Conservation (phyloP, 2,329 filamentous ascomycete genomes). For the Ceratocystis cubensis region DNA sequence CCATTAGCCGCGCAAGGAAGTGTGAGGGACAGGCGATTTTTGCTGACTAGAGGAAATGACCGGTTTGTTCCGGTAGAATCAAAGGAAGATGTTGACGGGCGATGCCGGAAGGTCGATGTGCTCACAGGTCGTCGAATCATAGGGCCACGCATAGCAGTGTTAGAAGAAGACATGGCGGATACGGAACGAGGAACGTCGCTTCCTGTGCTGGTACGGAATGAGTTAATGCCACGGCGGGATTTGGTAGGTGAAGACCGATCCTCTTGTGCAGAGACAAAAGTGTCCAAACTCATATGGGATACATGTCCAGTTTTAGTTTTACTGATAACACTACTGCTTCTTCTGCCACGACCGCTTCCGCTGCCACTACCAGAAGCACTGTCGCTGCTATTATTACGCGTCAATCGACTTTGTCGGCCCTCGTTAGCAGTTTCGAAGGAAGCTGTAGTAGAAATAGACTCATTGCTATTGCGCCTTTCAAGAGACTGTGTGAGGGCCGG, state of each 20-base stretch:
- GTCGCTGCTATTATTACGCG: constrained; percentile 23
- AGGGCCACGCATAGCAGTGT: constrained; percentile 14
- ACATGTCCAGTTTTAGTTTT: not conserved
- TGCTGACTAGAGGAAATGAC: constrained; percentile 47
- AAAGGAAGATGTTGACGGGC: constrained; percentile 45
- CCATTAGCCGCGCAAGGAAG: constrained; percentile 3
- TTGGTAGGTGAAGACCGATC: constrained; percentile 21
- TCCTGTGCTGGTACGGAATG: constrained; percentile 12
- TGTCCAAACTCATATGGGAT: constrained; percentile 25
- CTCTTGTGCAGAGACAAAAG: constrained; percentile 22
- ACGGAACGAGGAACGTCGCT: constrained; percentile 17
- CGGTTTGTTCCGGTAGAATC: constrained; percentile 47
- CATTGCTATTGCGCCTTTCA: constrained; percentile 35
- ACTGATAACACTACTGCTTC: not conserved
- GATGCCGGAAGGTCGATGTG: constrained; percentile 32
- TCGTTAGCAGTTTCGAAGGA: constrained; percentile 47
- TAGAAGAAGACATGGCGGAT: constrained; percentile 18
- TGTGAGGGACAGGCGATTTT: constrained; percentile 31
- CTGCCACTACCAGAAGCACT: constrained; percentile 2
- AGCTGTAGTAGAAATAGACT: constrained; percentile 40
- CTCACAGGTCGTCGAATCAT: constrained; percentile 35
- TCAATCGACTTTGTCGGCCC: constrained; percentile 34
- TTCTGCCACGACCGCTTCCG: constrained; percentile 19
- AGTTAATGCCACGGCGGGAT: constrained; percentile 7
- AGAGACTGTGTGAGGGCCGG: constrained; percentile 27